Evolutionary conservation across 805 yeast species (phyloP), one percentile per base, ranked within the genome.

Genomic region (Hanseniaspora occidentalis): DNA sequence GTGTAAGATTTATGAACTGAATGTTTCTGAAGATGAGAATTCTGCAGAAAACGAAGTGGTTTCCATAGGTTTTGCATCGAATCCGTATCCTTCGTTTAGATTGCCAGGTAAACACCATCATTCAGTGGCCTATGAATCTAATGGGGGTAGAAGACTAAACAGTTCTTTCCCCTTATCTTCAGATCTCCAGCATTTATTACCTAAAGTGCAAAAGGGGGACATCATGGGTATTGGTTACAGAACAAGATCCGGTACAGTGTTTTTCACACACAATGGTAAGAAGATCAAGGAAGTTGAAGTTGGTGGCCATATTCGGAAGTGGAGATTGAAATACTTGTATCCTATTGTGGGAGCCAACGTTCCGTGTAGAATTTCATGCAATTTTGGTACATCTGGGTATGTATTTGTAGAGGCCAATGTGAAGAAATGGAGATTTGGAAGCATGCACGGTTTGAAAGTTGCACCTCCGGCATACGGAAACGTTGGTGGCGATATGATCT

Each of bases 381-480:
- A 85, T 53, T 61, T 92, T 42, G 98, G 98, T 16, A 89, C 84
- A 50, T 69, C 77, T 43, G 96, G 96, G 2, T 86, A 74, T 61
- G 96, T 88, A 2, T 85, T 73, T 54, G 84, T 88, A 37, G 96
- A 88, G 55, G 96, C 84, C 2, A 85, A 86, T 54, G 95, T 88
- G 29, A 86, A 86, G 56, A 85, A 83, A 56, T 86, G 96, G 96
- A 95, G 95, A 5, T 79, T 81, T 51, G 95, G 94, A n/a, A 89
- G 92, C 2, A 69, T 80, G 31, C 83, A 79, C 48, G 98, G 97
- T 1, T 73, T 70, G 37, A 80, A 86, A 43, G 80, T 94, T 3
- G 94, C 97, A 4, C 95, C 97, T 2, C 98, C 98, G 1, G 79
- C 92, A 8, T 89, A 89, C 60, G 83, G 84, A 37, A 75, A 78